These are phyloP conservation scores for Sergeia podlipaevii DNA, from an alignment of 208 protist genomes.

Conservation along the genomic window DNA sequence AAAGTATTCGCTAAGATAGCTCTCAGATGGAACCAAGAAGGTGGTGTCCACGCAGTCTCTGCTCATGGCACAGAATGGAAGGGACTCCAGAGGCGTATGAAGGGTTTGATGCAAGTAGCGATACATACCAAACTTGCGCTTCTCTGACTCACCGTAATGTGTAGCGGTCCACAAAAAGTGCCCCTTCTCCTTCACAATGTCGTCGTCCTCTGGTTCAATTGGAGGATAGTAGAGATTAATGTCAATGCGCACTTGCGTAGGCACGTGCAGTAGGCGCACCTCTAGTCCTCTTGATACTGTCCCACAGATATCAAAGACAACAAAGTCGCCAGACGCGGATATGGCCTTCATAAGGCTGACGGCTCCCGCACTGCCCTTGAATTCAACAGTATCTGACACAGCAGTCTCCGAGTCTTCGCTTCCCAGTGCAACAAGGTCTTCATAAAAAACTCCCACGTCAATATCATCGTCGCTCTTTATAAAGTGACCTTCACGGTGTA, in stretches of 20 bases:
- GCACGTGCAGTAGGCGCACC: constrained; percentile 63
- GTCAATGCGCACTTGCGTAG: constrained; percentile 63
- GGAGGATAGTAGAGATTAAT: constrained; percentile 85
- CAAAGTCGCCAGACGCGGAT: constrained; percentile 26
- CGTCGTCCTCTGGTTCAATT: constrained; percentile 24
- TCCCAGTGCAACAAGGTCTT: constrained; percentile 24
- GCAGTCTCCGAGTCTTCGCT: background rate
- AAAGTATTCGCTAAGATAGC: constrained; percentile 82
- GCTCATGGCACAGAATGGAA: constrained; percentile 51
- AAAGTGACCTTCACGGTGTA: constrained; percentile 75
- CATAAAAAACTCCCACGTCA: constrained; percentile 76
- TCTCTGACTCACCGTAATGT: constrained; percentile 56
- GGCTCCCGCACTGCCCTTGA: no score
- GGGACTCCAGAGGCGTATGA: constrained; percentile 12
- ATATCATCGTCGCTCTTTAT: constrained; percentile 87
- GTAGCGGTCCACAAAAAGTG: constrained; percentile 79
- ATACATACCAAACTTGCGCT: constrained; percentile 76
- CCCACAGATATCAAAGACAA: constrained; percentile 76
- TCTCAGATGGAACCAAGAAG: constrained; percentile 54
- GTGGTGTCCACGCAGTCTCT: background rate
- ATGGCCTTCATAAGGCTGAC: no score
- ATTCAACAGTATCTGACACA: background rate
- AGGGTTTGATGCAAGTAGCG: constrained; percentile 72
- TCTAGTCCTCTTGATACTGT: constrained; percentile 66
- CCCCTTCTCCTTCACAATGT: constrained; percentile 21